Percentiles rank a stretch among this genome's conserved stretches.
phyloP scores from a whole-genome alignment of 495 filamentous ascomycete genomes.

The Terfezia claveryi region DNA sequence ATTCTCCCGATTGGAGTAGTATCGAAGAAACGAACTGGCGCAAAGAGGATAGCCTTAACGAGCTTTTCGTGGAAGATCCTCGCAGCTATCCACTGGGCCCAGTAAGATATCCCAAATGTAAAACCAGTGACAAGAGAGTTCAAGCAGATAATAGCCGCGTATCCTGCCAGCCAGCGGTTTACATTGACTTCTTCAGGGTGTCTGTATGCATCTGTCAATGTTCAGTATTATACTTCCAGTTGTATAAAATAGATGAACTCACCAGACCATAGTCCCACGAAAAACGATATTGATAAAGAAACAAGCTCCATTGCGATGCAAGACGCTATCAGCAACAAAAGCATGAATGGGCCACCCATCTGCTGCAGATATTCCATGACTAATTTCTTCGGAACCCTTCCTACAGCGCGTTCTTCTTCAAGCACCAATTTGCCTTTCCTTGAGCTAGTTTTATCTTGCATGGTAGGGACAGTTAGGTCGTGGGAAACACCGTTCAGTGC shows the following conservation, averaged over 20 bases:
- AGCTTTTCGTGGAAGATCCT: constrained; percentile 26
- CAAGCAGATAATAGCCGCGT: constrained; percentile 17
- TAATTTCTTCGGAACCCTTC: constrained; percentile 10
- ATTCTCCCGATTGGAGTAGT: constrained; percentile 29
- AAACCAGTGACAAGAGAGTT: constrained; percentile 15
- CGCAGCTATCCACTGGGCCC: constrained; percentile 27
- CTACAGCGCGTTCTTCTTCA: constrained; percentile 11
- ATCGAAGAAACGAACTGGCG: constrained; percentile 30
- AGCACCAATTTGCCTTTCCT: constrained; percentile 6
- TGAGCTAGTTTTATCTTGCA: not conserved
- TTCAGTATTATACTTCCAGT: constrained; percentile 8
- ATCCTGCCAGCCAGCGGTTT: constrained; percentile 12
- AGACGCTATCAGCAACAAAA: constrained; percentile 6
- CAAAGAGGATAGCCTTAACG: constrained; percentile 25
- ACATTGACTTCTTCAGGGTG: constrained; percentile 13
- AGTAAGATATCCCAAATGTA: constrained; percentile 20
- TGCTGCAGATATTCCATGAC: constrained; percentile 13
- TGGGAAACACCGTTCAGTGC: constrained; percentile 3
- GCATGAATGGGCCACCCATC: constrained; percentile 6
- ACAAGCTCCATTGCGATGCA: constrained; percentile 11
- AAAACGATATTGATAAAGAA: constrained; percentile 11
- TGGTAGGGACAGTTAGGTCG: constrained; percentile 1
- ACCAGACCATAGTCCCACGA: constrained; percentile 16
- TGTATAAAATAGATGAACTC: constrained; percentile 11
- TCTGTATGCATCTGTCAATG: constrained; percentile 15